Evolutionary conservation across 2,329 filamentous ascomycete species (phyloP), one percentile per base, ranked within the genome.

Genomic region (Pseudogymnoascus sp.): DNA sequence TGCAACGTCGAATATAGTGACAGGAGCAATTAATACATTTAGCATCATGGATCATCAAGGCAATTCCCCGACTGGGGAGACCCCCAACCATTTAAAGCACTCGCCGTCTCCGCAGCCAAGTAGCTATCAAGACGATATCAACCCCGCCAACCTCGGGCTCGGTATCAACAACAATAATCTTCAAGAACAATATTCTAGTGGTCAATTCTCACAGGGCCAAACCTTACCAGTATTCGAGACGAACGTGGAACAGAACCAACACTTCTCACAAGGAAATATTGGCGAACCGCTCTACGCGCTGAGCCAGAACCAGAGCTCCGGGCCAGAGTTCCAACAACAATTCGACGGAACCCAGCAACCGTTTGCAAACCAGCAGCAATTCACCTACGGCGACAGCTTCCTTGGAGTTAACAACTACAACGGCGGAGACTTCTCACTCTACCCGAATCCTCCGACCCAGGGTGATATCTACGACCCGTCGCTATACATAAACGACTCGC

Each of bases 351-450:
- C 72, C 67, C 76, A 77, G 63, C n/a, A n/a, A n/a, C 72, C 71
- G 65, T 82, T 78, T 68, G 72, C 73, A 60, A 79, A 80, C 61
- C 78, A 79, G 64, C 70, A 77, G 65, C 69, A 74, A 63, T 69
- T 75, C 60, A 76, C 74, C 63, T 84, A 79, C 66, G 73, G 29
- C 52, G 18, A 58, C 4, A 58, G 73, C 62, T 74, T 79, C 63
- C 70, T 86, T 42, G 76, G 78, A 42, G 72, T 80, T 15, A 81
- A 79, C 66, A 81, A 79, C 65, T 82, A 84, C 65, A 76, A 75
- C 71, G 76, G 78, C 69, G 76, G 75, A 64, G 85, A 89, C 74
- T 87, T 87, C 72, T 82, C 84, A 59, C 79, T 89, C 68, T 90
- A 88, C 69, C 81, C 85, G 3, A 72, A 79, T 7, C 75, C 79